phyloP scores from a whole-genome alignment of 768 basidiomycete species.

The Porphyrellus cyaneotinctus region DNA sequence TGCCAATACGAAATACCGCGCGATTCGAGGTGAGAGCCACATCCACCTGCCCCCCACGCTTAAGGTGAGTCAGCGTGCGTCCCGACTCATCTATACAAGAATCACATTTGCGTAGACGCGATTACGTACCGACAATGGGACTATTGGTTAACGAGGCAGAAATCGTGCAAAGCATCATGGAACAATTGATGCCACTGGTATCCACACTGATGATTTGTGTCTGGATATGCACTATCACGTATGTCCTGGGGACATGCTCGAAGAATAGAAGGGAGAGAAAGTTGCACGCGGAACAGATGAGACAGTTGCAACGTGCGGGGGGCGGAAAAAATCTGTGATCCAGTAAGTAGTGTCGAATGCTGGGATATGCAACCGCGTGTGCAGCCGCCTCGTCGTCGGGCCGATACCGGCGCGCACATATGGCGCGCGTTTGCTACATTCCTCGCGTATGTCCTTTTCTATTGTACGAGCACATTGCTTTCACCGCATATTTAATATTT shows the following conservation, averaged over 20 bases:
- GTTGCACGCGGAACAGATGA: constrained; percentile 16
- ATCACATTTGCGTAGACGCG: not conserved
- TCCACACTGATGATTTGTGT: constrained; percentile 10
- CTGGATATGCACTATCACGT: constrained; percentile 14
- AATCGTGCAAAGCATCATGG: constrained; percentile 8
- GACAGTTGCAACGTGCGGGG: not conserved
- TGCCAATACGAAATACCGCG: not conserved
- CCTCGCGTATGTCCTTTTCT: too few species aligned
- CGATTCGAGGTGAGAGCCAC: not conserved
- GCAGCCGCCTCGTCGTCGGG: too few species aligned
- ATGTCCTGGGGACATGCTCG: constrained; percentile 10
- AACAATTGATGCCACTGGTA: constrained; percentile 15
- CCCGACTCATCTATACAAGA: not conserved
- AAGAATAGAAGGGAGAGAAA: constrained; percentile 20
- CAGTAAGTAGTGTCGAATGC: too few species aligned
- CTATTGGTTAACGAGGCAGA: constrained; percentile 18
- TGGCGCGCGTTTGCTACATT: too few species aligned
- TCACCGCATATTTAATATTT: too few species aligned
- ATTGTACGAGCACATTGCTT: too few species aligned
- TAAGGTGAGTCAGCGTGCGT: not conserved
- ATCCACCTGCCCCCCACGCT: not conserved
- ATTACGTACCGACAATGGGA: constrained; percentile 10
- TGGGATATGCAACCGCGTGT: too few species aligned
- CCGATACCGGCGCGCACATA: too few species aligned
- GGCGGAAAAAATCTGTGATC: not conserved